Evolutionary conservation across 2,329 filamentous ascomycete genomes (phyloP).

Genomic region (Eurotiales sp.): DNA sequence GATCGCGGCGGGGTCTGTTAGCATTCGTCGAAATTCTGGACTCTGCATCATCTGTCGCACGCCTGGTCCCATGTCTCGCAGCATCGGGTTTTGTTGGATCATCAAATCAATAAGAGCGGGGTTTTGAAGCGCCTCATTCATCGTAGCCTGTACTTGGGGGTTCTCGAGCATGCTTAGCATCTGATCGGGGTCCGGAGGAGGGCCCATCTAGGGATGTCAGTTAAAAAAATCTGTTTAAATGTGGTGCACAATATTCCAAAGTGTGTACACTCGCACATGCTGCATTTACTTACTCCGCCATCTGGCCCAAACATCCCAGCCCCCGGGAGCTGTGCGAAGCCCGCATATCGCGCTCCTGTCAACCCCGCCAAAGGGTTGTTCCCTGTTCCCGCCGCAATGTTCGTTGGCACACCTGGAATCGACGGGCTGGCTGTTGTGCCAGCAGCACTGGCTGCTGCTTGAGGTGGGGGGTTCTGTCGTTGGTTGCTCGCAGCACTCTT

Average conservation of each 20-base stretch:
- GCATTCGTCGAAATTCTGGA: constrained; percentile 83
- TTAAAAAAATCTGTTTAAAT: too few relatives aligned
- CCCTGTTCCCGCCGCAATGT: constrained; percentile 52
- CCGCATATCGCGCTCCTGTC: constrained; percentile 90
- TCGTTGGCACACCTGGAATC: constrained; percentile 43
- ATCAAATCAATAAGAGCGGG: constrained; percentile 93
- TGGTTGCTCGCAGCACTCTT: constrained; percentile 91
- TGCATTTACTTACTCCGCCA: constrained; percentile 70
- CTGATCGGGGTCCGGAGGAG: constrained; percentile 74
- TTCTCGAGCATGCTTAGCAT: constrained; percentile 84
- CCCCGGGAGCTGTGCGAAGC: constrained; percentile 82
- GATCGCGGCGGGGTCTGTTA: constrained; percentile 84
- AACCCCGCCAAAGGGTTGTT: constrained; percentile 88
- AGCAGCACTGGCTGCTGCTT: constrained; percentile 35
- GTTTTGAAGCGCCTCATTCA: constrained; percentile 95
- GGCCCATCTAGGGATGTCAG: constrained; percentile 67
- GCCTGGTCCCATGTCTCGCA: constrained; percentile 65
- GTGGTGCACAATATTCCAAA: too few relatives aligned
- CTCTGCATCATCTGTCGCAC: constrained; percentile 83
- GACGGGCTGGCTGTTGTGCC: constrained; percentile 31
- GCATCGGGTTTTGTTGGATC: constrained; percentile 84
- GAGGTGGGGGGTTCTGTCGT: constrained; percentile 53
- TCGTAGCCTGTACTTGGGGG: constrained; percentile 76
- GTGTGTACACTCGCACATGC: too few relatives aligned
- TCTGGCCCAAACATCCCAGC: constrained; percentile 89